Percentiles rank a stretch among this genome's conserved stretches.
Conservation (phyloP, 352 stramenopile genomes). For the Elongisporangium anandrum region DNA sequence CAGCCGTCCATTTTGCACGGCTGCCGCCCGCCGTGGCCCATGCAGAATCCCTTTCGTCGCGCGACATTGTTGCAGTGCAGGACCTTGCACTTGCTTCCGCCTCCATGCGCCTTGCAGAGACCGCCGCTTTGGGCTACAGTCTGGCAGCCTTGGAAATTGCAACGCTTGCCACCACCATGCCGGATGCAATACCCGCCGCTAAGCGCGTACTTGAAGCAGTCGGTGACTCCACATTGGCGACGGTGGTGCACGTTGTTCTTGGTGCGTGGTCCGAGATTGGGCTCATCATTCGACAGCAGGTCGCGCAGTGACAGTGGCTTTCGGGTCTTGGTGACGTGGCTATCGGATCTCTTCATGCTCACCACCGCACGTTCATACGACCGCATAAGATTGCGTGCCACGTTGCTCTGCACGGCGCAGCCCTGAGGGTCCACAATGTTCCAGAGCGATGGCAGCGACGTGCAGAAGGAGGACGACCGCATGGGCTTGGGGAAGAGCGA, state of each 20-base stretch:
- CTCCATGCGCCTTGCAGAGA: conserved; percentile 79
- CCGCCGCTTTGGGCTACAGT: conserved; percentile 79
- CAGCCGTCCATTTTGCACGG: conserved; percentile 72
- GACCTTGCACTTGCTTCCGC: conserved; percentile 76
- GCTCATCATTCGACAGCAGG: conserved; percentile 33
- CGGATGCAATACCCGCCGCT: conserved; percentile 69
- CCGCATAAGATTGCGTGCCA: too few relatives aligned
- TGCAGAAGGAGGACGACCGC: too few relatives aligned
- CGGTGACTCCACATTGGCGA: conserved; percentile 49
- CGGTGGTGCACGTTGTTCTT: conserved; percentile 31
- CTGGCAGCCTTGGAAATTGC: conserved; percentile 42
- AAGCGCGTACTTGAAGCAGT: conserved; percentile 64
- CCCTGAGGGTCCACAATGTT: too few relatives aligned
- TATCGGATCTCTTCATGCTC: conserved; percentile 8
- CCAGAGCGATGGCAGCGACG: too few relatives aligned
- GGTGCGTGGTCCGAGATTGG: conserved; percentile 8
- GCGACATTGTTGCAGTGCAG: conserved; percentile 53
- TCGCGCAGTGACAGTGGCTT: conserved; percentile 48
- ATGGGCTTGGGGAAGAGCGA: too few relatives aligned
- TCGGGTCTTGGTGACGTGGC: conserved; percentile 20
- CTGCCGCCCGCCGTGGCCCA: conserved; percentile 64
- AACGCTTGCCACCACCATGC: conserved; percentile 76
- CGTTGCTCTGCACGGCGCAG: too few relatives aligned
- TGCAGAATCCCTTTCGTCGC: conserved; percentile 66
- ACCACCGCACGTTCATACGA: conserved; percentile 9